Evolutionary conservation across 768 basidiomycete genomes (phyloP), one percentile per base, ranked within the genome.

Genomic region (Leccinum longicurvipes): DNA sequence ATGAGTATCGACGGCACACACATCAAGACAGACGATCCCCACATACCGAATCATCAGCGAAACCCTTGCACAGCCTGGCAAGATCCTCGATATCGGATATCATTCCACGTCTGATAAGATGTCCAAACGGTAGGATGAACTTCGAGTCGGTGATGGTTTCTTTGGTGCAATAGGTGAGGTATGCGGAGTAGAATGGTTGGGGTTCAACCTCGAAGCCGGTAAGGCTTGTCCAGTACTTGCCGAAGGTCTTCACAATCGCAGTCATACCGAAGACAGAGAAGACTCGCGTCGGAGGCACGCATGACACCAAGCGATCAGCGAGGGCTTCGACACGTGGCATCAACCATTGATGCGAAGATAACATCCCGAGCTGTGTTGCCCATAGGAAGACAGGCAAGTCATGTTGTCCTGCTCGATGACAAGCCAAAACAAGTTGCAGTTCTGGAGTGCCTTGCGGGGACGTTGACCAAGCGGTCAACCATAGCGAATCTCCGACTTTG

Each of bases 341-440:
- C 28, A 79, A 63, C 67, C 67, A 67, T 27, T 51, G 67, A n/a
- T 50, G 28, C 14, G 55, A 69, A 15, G 74, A 54, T 2, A 63
- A 53, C 54, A 64, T 60, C 15, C 64, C 56, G 45, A 54, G 64
- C 21, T 67, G 69, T 8, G 74, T 69, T 17, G 75, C 70, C 77
- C 79, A 82, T 36, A 84, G 59, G 64, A 83, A 84, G 53, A 82
- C 68, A 27, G 82, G 83, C 51, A 82, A 74, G 46, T 77, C 71
- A 48, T 82, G 78, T 44, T 76, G 58, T 19, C 71, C 72, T 55
- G 73, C 76, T 46, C 67, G 67, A 48, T 77, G 74, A 60, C 81
- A 84, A 12, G 82, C 73, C 44, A 84, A 51, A 36, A 79, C 72
- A 41, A 81, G 57, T 24, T 79, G 76, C 46, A 81, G 73, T 1